phyloP scores from a whole-genome alignment of 2,329 filamentous ascomycete genomes.

The Albophoma yamanashiensis region DNA sequence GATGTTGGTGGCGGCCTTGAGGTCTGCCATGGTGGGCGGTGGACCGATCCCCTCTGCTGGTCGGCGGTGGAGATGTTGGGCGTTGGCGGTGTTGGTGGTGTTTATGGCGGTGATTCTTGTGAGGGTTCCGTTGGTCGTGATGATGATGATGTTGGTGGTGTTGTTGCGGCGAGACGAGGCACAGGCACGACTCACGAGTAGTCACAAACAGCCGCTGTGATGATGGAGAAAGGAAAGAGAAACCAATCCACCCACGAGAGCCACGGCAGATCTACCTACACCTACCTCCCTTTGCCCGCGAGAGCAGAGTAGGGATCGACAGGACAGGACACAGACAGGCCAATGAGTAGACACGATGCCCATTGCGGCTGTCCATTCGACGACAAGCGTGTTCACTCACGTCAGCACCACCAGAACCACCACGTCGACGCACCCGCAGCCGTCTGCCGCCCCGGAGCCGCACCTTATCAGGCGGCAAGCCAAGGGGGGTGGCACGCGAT shows the following conservation, averaged over 20 bases:
- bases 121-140: background rate
- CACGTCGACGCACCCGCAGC: background rate
- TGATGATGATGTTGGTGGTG: background rate
- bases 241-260: no score
- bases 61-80: background rate
- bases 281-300: background rate
- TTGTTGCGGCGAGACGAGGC: background rate
- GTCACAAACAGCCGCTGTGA: background rate
- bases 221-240: background rate
- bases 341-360: background rate
- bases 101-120: background rate
- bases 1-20: constrained; percentile 13
- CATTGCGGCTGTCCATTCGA: background rate
- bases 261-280: background rate
- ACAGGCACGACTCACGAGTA: background rate
- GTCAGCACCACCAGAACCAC: background rate
- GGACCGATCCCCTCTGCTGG: background rate
- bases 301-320: background rate
- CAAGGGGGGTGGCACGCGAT: background rate
- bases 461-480: no score
- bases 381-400: background rate
- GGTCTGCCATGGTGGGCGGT: constrained; percentile 1
- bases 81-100: background rate
- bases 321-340: background rate
- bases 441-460: background rate